Percentiles rank a stretch among this genome's conserved stretches.
phyloP scores from a whole-genome alignment of 2,329 filamentous ascomycete genomes.

The Thermochaetoides dissita region DNA sequence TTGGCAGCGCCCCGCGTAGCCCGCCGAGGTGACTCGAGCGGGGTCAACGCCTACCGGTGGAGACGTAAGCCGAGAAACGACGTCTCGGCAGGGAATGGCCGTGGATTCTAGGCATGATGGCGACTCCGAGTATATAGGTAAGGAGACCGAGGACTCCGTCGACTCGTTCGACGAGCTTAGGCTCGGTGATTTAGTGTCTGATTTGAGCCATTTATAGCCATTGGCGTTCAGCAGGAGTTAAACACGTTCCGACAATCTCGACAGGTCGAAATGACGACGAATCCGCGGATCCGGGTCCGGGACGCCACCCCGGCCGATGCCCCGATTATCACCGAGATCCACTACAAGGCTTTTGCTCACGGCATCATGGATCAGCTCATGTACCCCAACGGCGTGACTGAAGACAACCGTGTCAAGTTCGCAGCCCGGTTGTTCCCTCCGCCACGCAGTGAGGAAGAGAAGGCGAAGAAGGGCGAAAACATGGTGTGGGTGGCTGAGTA shows the following conservation, averaged over 20 bases:
- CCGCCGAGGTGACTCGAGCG: slow-evolving; percentile 1
- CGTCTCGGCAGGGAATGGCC: no score
- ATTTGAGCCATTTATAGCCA: no score
- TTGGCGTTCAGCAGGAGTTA: neutral
- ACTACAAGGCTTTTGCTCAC: slow-evolving; percentile 13
- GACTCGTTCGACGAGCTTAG: no score
- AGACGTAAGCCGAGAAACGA: no score
- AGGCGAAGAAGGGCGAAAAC: slow-evolving; percentile 4
- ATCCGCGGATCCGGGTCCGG: slow-evolving; percentile 13
- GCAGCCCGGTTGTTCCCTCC: slow-evolving; percentile 8
- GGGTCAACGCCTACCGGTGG: neutral
- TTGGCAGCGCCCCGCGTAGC: neutral
- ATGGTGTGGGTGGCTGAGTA: slow-evolving; percentile 18
- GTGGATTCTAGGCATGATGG: no score
- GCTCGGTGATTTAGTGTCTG: no score
- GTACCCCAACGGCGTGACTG: slow-evolving; percentile 13
- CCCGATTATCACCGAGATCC: slow-evolving; percentile 10
- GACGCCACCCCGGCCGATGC: slow-evolving; percentile 13
- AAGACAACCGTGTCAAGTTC: slow-evolving; percentile 9
- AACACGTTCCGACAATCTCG: neutral
- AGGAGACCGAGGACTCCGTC: no score
- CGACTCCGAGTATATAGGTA: no score
- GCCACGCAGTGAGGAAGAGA: neutral
- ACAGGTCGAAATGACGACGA: neutral
- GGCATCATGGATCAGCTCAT: slow-evolving; percentile 15